Conservation (phyloP, 1,139 yeast species). For the Suhomyces coccinellae region DNA sequence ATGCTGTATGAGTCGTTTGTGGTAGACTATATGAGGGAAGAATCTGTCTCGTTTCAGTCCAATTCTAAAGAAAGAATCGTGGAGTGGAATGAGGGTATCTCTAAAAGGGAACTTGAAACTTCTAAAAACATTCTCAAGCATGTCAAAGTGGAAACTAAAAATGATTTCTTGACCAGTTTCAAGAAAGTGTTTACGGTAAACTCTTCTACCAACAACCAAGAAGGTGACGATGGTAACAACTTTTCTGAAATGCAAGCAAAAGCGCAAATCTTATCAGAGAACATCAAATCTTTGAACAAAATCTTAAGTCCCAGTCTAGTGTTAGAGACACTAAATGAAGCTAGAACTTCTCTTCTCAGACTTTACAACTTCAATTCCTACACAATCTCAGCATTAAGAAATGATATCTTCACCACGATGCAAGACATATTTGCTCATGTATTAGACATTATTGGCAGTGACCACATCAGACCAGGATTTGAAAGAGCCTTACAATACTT, state of each 20-base stretch:
- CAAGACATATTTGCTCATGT: constrained; percentile 68
- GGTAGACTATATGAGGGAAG: constrained; percentile 53
- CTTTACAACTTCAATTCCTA: constrained; percentile 35
- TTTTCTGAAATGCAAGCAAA: constrained; percentile 46
- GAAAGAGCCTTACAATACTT: constrained; percentile 73
- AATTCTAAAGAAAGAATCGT: constrained; percentile 28
- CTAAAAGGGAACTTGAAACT: constrained; percentile 43
- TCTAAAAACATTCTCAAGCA: constrained; percentile 40
- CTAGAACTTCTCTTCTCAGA: constrained; percentile 37
- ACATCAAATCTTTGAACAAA: constrained; percentile 42
- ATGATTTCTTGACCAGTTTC: constrained; percentile 56
- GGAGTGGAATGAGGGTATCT: constrained; percentile 38
- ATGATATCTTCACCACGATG: constrained; percentile 35
- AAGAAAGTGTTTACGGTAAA: constrained; percentile 57
- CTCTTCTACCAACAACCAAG: constrained; percentile 17
- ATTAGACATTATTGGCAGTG: constrained; percentile 61
- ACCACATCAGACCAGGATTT: constrained; percentile 80
- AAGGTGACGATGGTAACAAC: constrained; percentile 22
- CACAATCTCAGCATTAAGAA: constrained; percentile 33
- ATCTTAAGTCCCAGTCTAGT: constrained; percentile 45
- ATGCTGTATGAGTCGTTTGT: constrained; percentile 49
- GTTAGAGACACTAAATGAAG: constrained; percentile 39
- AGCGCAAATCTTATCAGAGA: constrained; percentile 45
- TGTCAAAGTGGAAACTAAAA: constrained; percentile 44
- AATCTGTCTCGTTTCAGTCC: constrained; percentile 33